Conservation (phyloP, 768 basidiomycete species). For the Tephrocybe sp. region DNA sequence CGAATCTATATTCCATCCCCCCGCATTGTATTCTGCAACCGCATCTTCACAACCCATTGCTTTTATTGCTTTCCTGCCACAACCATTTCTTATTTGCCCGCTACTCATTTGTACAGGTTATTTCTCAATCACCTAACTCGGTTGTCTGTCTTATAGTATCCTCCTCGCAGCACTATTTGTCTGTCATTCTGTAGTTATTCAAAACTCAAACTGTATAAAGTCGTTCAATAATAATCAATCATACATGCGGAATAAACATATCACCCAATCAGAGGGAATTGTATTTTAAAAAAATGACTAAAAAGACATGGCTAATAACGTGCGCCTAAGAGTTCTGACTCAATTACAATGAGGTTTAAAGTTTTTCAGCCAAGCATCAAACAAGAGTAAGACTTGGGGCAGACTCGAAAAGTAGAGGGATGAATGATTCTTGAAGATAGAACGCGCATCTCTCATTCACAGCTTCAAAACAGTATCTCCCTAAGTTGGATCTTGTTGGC, state of each 20-base stretch:
- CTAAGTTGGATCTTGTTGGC: conserved; percentile 7
- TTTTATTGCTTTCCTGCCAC: conserved; percentile 47
- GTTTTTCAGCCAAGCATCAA: no score
- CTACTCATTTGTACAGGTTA: conserved; percentile 60
- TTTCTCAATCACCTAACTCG: conserved; percentile 47
- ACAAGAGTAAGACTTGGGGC: no score
- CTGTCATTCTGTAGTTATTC: conserved; percentile 75
- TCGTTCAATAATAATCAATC: conserved; percentile 40
- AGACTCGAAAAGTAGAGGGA: no score
- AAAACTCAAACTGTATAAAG: conserved; percentile 51
- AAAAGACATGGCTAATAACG: no score
- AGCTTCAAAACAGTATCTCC: background rate
- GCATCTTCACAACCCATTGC: conserved; percentile 55
- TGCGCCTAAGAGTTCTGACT: no score
- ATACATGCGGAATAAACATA: conserved; percentile 21
- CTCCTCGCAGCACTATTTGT: conserved; percentile 59
- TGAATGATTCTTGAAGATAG: no score
- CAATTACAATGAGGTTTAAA: no score
- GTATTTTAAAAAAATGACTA: no score
- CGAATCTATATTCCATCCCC: conserved; percentile 34
- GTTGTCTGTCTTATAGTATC: conserved; percentile 70
- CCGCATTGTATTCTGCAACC: conserved; percentile 70
- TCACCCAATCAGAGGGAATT: no score
- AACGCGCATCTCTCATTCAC: background rate
- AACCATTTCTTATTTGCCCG: conserved; percentile 37